A percentile compares a stretch with the other conserved stretches of the same genome.
Conservation (phyloP, 2,329 filamentous ascomycete genomes). For the Parafenestella ontariensis region DNA sequence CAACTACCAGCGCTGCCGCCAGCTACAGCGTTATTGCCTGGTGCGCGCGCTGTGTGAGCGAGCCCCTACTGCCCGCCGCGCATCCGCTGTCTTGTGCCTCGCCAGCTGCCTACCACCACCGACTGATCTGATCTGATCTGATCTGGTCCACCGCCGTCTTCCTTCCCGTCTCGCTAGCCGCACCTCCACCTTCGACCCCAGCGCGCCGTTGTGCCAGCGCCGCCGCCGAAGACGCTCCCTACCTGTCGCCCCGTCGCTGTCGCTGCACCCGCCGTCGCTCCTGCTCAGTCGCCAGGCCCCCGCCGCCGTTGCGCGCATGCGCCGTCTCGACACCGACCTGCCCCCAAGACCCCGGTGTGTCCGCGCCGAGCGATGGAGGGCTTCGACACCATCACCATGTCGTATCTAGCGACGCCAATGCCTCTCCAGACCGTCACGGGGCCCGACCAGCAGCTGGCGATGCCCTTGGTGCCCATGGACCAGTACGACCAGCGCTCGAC, state of each 20-base stretch:
- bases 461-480: conserved; percentile 60
- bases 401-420: conserved; percentile 65
- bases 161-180: conserved; percentile 14
- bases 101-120: conserved; percentile 1
- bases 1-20: conserved; percentile 17
- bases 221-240: conserved; percentile 7
- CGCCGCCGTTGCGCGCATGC: conserved; percentile 39
- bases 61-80: conserved; percentile 2
- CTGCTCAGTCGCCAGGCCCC: conserved; percentile 5
- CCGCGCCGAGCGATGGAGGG: conserved; percentile 55
- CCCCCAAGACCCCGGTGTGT: conserved; percentile 27
- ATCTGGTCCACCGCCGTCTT: background rate
- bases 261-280: conserved; percentile 7
- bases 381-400: conserved; percentile 68
- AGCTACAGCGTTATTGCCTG: conserved; percentile 30
- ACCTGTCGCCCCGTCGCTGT: too few species aligned
- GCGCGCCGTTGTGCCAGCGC: conserved; percentile 4
- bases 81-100: background rate
- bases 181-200: conserved; percentile 10
- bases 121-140: background rate
- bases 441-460: conserved; percentile 45
- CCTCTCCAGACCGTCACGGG: conserved; percentile 61
- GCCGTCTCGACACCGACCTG: conserved; percentile 20
- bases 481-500: conserved; percentile 65
- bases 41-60: conserved; percentile 20